phyloP scores from a whole-genome alignment of 2,329 filamentous ascomycete genomes.

The Fonsecaea pedrosoi region DNA sequence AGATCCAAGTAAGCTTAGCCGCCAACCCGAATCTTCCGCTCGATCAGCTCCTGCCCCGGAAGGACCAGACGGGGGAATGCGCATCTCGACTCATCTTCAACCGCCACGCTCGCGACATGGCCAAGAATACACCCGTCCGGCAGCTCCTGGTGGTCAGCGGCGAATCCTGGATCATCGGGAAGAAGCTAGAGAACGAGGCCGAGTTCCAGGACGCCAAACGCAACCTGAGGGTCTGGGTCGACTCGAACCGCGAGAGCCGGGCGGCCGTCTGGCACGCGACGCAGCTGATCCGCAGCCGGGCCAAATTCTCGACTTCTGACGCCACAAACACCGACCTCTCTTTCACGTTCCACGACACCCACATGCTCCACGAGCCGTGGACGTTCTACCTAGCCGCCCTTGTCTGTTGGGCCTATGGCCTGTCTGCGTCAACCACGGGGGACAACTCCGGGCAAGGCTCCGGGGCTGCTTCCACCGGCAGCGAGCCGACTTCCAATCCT shows the following conservation, averaged over 20 bases:
- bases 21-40: conserved; percentile 20
- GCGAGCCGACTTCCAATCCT: conserved; percentile 29
- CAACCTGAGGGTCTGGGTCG: conserved; percentile 43
- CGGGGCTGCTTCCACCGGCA: conserved; percentile 27
- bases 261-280: conserved; percentile 46
- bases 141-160: conserved; percentile 46
- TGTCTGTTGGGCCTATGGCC: conserved; percentile 47
- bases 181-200: conserved; percentile 44
- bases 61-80: conserved; percentile 21
- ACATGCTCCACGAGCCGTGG: conserved; percentile 47
- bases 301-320: conserved; percentile 26
- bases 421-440: conserved; percentile 28
- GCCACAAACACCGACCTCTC: conserved; percentile 22
- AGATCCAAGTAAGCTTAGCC: conserved; percentile 35
- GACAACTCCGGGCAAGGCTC: conserved; percentile 24
- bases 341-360: conserved; percentile 32
- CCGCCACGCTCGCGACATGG: conserved; percentile 44
- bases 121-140: conserved; percentile 44
- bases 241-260: conserved; percentile 40
- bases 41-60: conserved; percentile 19
- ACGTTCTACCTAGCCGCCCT: conserved; percentile 45
- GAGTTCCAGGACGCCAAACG: conserved; percentile 44
- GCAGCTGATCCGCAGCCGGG: conserved; percentile 36
- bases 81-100: conserved; percentile 40
- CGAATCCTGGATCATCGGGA: conserved; percentile 48